Evolutionary conservation across 176 grass and related monocot genomes (phyloP), one percentile per base, ranked within the genome.

Genomic region (Juncus inflexus): DNA sequence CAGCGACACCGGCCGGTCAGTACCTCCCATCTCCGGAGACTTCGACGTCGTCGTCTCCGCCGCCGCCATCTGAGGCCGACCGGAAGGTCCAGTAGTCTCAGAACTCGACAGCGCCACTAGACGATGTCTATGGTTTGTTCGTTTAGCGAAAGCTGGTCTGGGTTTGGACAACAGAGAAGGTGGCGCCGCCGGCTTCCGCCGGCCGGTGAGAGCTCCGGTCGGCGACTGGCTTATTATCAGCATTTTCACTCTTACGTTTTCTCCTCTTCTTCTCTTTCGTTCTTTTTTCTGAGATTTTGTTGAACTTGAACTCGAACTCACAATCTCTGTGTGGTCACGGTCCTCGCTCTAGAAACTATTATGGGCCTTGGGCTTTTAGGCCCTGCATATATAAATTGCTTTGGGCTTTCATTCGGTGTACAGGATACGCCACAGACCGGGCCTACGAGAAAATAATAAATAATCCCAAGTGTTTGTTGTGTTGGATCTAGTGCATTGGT

Each of bases 221-320:
- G 84, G 87, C 49, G 92, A 79, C 74, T 90, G 87, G 81, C 82
- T 87, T 15, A 96, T 74, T 45, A 90, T 65, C 70, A 90, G 50
- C 91, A 96, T 96, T 56, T 50, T 60, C 5, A 0, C 15, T 40
- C 9, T 40, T 12, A 13, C 49, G 7, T 52, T 8, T 12, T 52
- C 49, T 7, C 9, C 49, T 52, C 12, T 12, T 52, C 49, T 52
- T 12, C 7, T 28, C 1, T 28, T 28, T 28, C 19, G 19, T 28
- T 28, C 19, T 28, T 28, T 28, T 28, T 28, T 1, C 19, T 28
- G 19, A 28, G 19, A 28, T 28, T 28, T 28, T 28, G 19, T 28
- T 28, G 19, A 28, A 28, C 19, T 28, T 28, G 19, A 28, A 28
- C 19, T 28, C 1, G 19, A 28, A 28, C 19, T 28, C 19, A 28